Percentiles rank a stretch among this genome's conserved stretches.
Conservation (phyloP, 1,284 basidiomycete genomes). For the Ustilago esculenta region DNA sequence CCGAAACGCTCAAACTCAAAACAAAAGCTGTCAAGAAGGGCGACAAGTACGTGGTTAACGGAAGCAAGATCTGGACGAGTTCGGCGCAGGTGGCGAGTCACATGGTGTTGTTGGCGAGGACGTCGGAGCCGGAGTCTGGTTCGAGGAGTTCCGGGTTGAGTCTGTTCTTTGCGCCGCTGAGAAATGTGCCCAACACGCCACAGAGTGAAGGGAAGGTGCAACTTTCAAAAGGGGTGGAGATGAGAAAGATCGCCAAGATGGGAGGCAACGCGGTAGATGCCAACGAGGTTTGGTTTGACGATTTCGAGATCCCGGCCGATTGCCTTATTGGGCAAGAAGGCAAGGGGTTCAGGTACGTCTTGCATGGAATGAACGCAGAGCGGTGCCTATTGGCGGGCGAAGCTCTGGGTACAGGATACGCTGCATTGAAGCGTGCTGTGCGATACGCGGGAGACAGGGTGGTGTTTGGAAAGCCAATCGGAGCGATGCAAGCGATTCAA, state of each 20-base stretch:
- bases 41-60: slow-evolving; percentile 60
- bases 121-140: slow-evolving; percentile 49
- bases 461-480: slow-evolving; percentile 64
- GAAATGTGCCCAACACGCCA: slow-evolving; percentile 32
- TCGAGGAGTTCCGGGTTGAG: slow-evolving; percentile 60
- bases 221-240: slow-evolving; percentile 53
- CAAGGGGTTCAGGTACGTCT: slow-evolving; percentile 67
- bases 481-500: slow-evolving; percentile 64
- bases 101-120: slow-evolving; percentile 66
- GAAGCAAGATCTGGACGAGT: slow-evolving; percentile 63
- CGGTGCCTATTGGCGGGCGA: slow-evolving; percentile 69
- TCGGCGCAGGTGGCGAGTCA: slow-evolving; percentile 64
- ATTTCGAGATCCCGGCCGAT: slow-evolving; percentile 62
- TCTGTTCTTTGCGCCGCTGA: slow-evolving; percentile 51
- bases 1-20: slow-evolving; percentile 65
- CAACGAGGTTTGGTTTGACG: slow-evolving; percentile 66
- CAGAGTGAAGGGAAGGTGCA: slow-evolving; percentile 14
- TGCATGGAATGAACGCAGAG: slow-evolving; percentile 68
- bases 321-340: slow-evolving; percentile 67
- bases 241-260: slow-evolving; percentile 67
- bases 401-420: slow-evolving; percentile 66
- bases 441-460: slow-evolving; percentile 58
- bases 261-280: slow-evolving; percentile 68
- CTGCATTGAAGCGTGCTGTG: slow-evolving; percentile 44
- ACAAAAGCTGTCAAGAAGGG: slow-evolving; percentile 56